Evolutionary conservation across 208 protist species (phyloP).

Genomic region (Acanthamoeba quina): DNA sequence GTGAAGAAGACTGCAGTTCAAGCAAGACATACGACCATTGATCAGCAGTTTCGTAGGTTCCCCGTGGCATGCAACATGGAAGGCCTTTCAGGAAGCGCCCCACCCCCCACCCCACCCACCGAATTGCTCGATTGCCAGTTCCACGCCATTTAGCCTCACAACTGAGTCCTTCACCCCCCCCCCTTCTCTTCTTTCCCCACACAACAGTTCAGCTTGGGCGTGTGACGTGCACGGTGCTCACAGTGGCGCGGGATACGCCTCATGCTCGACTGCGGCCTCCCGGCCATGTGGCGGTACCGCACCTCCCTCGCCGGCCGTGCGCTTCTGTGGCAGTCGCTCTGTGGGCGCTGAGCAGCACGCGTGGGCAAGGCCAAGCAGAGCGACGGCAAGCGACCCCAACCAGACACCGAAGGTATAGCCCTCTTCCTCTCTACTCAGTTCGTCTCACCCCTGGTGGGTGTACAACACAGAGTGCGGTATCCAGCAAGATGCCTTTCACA

Average conservation of each 20-base stretch:
- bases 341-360: neutral
- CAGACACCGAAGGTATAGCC: constrained; percentile 19
- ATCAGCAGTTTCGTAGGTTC: no score
- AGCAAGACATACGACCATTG: no score
- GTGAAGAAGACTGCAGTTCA: no score
- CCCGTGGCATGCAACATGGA: no score
- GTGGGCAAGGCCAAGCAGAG: neutral
- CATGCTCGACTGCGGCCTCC: constrained; percentile 54
- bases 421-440: neutral
- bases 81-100: no score
- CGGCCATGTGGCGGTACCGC: constrained; percentile 18
- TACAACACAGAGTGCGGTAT: neutral
- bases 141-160: no score
- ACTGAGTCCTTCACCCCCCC: no score
- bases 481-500: constrained; percentile 13
- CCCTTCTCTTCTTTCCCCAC: no score
- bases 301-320: neutral
- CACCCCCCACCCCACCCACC: no score
- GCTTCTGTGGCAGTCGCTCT: neutral
- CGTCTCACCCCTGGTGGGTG: neutral
- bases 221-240: constrained; percentile 19
- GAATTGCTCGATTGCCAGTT: no score
- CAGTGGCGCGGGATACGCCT: constrained; percentile 21
- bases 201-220: neutral
- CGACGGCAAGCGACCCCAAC: constrained; percentile 35